Conservation (phyloP, 257 asterid species). For the Cordia subcordata region DNA sequence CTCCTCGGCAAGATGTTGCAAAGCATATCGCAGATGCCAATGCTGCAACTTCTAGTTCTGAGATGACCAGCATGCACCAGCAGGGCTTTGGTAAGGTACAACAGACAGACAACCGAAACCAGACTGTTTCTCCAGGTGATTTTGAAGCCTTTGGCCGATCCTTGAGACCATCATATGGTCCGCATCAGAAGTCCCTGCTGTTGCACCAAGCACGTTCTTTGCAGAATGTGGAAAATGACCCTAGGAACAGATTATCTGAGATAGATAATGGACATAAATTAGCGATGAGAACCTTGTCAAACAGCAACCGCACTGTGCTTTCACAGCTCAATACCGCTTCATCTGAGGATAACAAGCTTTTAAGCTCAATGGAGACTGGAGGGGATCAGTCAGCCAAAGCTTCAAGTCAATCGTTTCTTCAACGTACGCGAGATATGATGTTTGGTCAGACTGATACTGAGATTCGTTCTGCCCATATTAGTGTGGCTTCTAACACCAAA, state of each 20-base stretch:
- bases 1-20: conserved; percentile 18
- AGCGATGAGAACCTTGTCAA: conserved; percentile 23
- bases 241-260: conserved; percentile 18
- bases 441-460: conserved; percentile 22
- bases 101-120: conserved; percentile 21
- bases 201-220: conserved; percentile 28
- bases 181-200: conserved; percentile 28
- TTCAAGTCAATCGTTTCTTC: conserved; percentile 22
- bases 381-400: conserved; percentile 25
- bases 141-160: conserved; percentile 27
- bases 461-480: conserved; percentile 7
- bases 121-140: conserved; percentile 16
- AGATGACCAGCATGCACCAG: conserved; percentile 11
- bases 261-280: conserved; percentile 18
- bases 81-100: conserved; percentile 27
- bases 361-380: conserved; percentile 22
- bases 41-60: conserved; percentile 19
- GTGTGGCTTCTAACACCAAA: background rate
- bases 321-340: conserved; percentile 21
- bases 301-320: conserved; percentile 12
- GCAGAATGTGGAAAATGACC: conserved; percentile 24
- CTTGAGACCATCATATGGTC: conserved; percentile 10
- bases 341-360: conserved; percentile 18
- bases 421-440: conserved; percentile 17
- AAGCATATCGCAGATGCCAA: conserved; percentile 20